Evolutionary conservation across 441 rosid species (phyloP).

Genomic region (Raphanus hybrid): DNA sequence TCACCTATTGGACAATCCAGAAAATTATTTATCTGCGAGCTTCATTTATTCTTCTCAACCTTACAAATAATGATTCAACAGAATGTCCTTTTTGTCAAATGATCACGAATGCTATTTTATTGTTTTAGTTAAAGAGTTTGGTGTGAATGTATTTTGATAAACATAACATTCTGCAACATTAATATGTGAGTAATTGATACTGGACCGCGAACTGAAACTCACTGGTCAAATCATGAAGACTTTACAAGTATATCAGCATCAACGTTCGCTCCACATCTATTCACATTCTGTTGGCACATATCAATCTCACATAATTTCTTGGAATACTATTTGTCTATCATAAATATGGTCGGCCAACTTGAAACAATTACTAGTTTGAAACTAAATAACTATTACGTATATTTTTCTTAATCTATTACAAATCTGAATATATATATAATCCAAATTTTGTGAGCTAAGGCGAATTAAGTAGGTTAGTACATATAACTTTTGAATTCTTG

Average conservation of each 20-base stretch:
- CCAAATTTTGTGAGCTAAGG: no score
- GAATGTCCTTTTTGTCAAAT: slow-evolving; percentile 1
- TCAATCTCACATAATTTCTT: slow-evolving; percentile 10
- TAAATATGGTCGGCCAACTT: background rate
- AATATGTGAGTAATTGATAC: background rate
- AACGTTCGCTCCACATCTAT: background rate
- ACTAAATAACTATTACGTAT: no score
- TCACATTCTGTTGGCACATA: slow-evolving; percentile 14
- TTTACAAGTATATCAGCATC: slow-evolving; percentile 14
- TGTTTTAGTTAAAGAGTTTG: background rate
- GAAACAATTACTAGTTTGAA: no score
- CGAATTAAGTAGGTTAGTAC: no score
- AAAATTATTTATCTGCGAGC: background rate
- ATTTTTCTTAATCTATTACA: no score
- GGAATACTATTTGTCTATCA: background rate
- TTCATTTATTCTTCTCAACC: slow-evolving; percentile 3
- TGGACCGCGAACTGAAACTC: background rate
- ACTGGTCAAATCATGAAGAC: slow-evolving; percentile 1
- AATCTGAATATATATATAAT: no score
- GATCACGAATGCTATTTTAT: background rate
- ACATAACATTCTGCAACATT: background rate
- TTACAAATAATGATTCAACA: background rate
- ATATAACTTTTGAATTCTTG: no score
- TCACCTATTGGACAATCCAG: background rate
- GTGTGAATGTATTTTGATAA: background rate